Conservation (phyloP, 768 basidiomycete genomes). For the Tricholoma saponaceum region DNA sequence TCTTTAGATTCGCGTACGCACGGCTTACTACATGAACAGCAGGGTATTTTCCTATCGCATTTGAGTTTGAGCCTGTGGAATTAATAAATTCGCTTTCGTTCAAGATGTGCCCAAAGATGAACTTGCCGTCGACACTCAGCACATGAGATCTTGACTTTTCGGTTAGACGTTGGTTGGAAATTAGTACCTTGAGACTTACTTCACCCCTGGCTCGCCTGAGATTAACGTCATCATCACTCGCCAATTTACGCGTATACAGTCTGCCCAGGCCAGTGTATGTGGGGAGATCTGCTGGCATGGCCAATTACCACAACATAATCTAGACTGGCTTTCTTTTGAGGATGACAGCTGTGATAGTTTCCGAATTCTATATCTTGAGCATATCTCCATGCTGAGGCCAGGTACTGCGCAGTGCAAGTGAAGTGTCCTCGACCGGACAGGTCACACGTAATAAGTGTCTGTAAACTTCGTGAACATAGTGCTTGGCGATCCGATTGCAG, state of each 20-base stretch:
- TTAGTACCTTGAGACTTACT: constrained; percentile 20
- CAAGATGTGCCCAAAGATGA: too few species aligned
- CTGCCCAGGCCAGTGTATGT: constrained; percentile 22
- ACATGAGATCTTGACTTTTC: constrained; percentile 48
- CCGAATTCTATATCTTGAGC: too few species aligned
- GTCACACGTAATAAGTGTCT: too few species aligned
- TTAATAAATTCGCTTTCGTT: too few species aligned
- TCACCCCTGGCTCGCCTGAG: constrained; percentile 47
- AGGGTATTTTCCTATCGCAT: constrained; percentile 61
- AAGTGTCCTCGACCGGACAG: too few species aligned
- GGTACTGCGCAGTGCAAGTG: too few species aligned
- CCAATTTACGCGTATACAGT: constrained; percentile 39
- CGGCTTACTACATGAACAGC: constrained; percentile 49
- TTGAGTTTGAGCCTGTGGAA: constrained; percentile 51
- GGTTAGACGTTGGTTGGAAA: background rate
- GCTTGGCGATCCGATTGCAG: too few species aligned
- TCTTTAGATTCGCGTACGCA: background rate
- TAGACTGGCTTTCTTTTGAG: too few species aligned
- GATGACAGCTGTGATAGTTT: too few species aligned
- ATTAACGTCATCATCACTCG: constrained; percentile 34
- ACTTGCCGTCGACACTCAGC: constrained; percentile 57
- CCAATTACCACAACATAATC: too few species aligned
- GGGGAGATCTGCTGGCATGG: constrained; percentile 40
- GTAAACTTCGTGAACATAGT: too few species aligned
- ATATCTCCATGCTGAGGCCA: too few species aligned